Percentiles rank a stretch among this genome's conserved stretches.
These are phyloP conservation scores for Pyrus hybrid DNA, from an alignment of 331 rosid genomes.

Conservation along the genomic window DNA sequence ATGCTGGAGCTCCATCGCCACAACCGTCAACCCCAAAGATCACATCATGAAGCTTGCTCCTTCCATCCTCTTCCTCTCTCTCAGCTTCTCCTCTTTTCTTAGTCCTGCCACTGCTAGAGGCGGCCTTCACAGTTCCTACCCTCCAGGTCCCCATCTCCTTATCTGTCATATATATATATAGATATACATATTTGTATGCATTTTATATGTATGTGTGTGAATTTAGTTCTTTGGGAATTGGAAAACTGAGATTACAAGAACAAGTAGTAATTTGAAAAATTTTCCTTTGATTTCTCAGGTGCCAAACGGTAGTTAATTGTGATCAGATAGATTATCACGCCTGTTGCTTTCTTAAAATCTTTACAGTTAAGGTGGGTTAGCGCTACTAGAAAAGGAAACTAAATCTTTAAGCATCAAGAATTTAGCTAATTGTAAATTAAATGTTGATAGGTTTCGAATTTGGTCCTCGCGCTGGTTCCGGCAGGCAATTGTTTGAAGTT, in stretches of 20 bases:
- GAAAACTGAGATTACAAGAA: neutral
- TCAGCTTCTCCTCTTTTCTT: slow-evolving; percentile 22
- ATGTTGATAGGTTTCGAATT: too few species aligned
- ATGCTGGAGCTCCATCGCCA: neutral
- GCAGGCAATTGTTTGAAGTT: slow-evolving; percentile 46
- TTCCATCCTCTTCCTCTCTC: slow-evolving; percentile 27
- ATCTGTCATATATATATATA: neutral
- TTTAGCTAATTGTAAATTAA: too few species aligned
- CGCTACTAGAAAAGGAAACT: too few species aligned
- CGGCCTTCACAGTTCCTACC: slow-evolving; percentile 13
- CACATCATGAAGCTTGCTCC: slow-evolving; percentile 18
- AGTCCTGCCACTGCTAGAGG: slow-evolving; percentile 40
- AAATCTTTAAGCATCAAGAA: too few species aligned
- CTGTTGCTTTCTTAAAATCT: neutral
- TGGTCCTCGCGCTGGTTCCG: too few species aligned
- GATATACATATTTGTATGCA: neutral
- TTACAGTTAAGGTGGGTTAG: too few species aligned
- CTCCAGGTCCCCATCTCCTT: slow-evolving; percentile 38
- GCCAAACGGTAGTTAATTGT: neutral
- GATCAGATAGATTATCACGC: neutral
- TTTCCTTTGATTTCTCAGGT: neutral
- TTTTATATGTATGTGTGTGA: neutral
- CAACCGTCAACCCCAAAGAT: neutral
- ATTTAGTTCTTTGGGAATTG: neutral
- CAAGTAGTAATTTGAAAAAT: neutral